These are phyloP conservation scores for Nemania bipapillata DNA, from an alignment of 2,329 filamentous ascomycete genomes.

Conservation along the genomic window DNA sequence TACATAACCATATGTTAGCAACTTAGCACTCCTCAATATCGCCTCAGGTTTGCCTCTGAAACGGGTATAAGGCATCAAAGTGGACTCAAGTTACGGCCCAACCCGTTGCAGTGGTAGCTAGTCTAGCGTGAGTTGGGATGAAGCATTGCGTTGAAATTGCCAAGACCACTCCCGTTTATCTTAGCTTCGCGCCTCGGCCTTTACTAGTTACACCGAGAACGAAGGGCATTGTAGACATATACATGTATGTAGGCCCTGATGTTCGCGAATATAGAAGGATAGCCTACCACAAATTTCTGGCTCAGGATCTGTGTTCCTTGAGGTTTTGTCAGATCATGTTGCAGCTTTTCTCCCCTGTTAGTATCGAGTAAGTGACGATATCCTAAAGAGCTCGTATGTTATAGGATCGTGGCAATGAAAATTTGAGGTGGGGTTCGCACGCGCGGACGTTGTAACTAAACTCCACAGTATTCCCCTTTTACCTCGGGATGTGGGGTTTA, in stretches of 20 bases:
- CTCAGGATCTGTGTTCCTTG: neutral
- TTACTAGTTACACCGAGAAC: constrained; percentile 15
- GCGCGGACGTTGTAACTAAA: neutral
- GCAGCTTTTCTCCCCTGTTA: neutral
- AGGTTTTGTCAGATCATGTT: neutral
- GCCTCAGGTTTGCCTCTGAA: neutral
- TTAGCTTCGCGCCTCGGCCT: constrained; percentile 36
- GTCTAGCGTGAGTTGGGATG: neutral
- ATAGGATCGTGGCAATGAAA: constrained; percentile 10
- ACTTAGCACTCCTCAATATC: too few species aligned
- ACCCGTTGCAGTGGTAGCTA: neutral
- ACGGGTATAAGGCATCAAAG: constrained; percentile 5
- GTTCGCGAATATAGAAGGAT: neutral
- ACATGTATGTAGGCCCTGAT: neutral
- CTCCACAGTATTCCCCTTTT: neutral
- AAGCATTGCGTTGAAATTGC: constrained; percentile 6
- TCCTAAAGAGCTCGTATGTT: neutral
- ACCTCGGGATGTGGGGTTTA: neutral
- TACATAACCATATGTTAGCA: neutral
- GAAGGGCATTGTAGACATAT: neutral
- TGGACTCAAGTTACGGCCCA: constrained; percentile 6
- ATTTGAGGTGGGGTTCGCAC: constrained; percentile 23
- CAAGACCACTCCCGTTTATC: constrained; percentile 6
- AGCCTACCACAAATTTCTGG: neutral
- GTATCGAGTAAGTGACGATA: neutral